A percentile compares a stretch with the other conserved stretches of the same genome.
Evolutionary conservation across 495 filamentous ascomycete genomes (phyloP).

Genomic region (Tricharina praecox): DNA sequence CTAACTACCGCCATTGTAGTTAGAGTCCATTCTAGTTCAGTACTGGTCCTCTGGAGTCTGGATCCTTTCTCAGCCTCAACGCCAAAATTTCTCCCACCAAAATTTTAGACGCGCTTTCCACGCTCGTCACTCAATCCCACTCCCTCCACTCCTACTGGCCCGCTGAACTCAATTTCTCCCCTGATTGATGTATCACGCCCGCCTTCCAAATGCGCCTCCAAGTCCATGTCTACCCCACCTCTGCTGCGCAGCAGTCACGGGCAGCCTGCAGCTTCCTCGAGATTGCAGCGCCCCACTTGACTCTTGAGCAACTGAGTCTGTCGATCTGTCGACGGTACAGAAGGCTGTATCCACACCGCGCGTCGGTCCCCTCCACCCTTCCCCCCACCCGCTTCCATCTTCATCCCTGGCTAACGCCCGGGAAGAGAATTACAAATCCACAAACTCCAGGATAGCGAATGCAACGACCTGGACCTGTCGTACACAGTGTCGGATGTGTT

Average conservation of each 20-base stretch:
- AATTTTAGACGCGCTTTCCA: neutral
- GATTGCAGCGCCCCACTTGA: conserved; percentile 14
- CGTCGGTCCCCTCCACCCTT: conserved; percentile 10
- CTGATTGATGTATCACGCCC: too few species aligned
- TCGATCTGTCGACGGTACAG: conserved; percentile 17
- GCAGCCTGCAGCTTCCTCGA: conserved; percentile 19
- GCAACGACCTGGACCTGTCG: conserved; percentile 22
- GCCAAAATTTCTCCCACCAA: conserved; percentile 4
- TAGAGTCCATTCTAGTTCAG: too few species aligned
- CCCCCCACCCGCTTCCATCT: neutral
- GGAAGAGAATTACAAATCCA: conserved; percentile 17
- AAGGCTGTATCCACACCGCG: conserved; percentile 21
- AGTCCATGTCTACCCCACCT: conserved; percentile 15
- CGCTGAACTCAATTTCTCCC: neutral
- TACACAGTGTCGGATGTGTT: conserved; percentile 24
- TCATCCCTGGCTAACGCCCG: too few species aligned
- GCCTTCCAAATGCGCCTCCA: conserved; percentile 20
- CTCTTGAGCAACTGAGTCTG: conserved; percentile 16
- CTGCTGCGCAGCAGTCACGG: neutral
- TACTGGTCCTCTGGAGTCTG: conserved; percentile 18
- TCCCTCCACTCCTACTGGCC: neutral
- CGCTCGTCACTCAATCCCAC: neutral
- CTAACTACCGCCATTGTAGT: too few species aligned
- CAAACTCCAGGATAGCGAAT: conserved; percentile 20
- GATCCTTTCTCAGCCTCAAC: neutral